Evolutionary conservation across 805 yeast species (phyloP).

Genomic region (Saccharomycopsis capsularis): DNA sequence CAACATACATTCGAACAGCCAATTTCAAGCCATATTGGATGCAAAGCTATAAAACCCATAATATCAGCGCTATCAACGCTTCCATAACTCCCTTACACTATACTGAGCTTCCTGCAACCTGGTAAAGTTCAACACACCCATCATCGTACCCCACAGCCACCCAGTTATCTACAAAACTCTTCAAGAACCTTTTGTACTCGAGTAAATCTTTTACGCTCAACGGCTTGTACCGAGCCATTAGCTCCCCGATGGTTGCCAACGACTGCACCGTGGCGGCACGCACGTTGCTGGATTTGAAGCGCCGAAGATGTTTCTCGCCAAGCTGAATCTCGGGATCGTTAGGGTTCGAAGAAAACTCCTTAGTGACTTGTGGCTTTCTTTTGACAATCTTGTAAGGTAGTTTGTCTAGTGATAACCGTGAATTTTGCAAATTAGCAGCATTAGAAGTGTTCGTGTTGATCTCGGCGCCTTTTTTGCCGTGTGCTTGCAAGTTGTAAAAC

Average conservation of each 20-base stretch:
- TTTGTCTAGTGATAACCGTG: neutral
- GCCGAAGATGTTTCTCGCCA: conserved; percentile 30
- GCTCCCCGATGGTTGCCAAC: conserved; percentile 16
- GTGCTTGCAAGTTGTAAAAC: conserved; percentile 27
- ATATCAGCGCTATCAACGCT: too few relatives aligned
- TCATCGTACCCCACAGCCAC: conserved; percentile 49
- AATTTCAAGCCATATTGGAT: too few relatives aligned
- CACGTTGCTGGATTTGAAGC: conserved; percentile 25
- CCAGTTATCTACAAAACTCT: conserved; percentile 24
- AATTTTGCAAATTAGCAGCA: conserved; percentile 24
- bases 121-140: conserved; percentile 42
- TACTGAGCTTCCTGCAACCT: too few relatives aligned
- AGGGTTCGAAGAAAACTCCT: conserved; percentile 26
- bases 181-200: conserved; percentile 25
- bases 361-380: conserved; percentile 21
- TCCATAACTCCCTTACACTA: too few relatives aligned
- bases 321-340: conserved; percentile 27
- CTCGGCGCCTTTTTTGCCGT: too few relatives aligned
- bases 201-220: neutral
- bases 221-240: neutral
- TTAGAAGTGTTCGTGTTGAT: conserved; percentile 15
- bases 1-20: too few relatives aligned
- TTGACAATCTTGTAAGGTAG: conserved; percentile 24
- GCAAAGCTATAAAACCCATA: too few relatives aligned
- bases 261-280: conserved; percentile 28